Percentiles rank a stretch among this genome's conserved stretches.
phyloP scores from a whole-genome alignment of 768 basidiomycete genomes.

The Coprinopsis cinerea region DNA sequence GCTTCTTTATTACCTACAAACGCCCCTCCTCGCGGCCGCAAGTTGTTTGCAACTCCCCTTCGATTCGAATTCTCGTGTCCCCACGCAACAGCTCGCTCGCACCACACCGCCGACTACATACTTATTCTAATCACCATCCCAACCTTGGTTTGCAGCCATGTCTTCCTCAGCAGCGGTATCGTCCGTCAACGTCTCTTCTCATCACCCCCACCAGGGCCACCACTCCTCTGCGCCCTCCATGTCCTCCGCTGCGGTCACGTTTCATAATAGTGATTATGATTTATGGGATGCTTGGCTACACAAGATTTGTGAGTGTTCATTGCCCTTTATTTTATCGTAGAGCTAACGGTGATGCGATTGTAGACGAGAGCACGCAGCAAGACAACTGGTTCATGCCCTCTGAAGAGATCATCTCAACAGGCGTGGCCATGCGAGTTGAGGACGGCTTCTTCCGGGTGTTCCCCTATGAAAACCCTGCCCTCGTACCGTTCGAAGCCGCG shows the following conservation, averaged over 20 bases:
- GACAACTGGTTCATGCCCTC: constrained; percentile 82
- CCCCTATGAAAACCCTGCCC: constrained; percentile 71
- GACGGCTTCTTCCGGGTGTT: constrained; percentile 70
- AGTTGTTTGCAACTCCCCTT: too few relatives aligned
- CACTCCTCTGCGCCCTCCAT: not conserved
- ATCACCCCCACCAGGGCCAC: not conserved
- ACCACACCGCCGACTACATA: constrained; percentile 7
- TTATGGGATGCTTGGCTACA: constrained; percentile 75
- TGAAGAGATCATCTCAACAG: constrained; percentile 63
- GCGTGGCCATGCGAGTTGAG: constrained; percentile 67
- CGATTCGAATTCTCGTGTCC: too few relatives aligned
- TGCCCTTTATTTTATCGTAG: not conserved
- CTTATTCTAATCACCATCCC: constrained; percentile 7
- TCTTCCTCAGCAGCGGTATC: constrained; percentile 9
- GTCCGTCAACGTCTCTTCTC: constrained; percentile 1
- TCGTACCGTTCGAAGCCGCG: constrained; percentile 76
- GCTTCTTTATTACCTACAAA: constrained; percentile 8
- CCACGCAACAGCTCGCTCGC: not conserved
- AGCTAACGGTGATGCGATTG: constrained; percentile 9
- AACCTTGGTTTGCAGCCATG: not conserved
- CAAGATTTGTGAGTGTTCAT: constrained; percentile 49
- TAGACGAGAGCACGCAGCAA: constrained; percentile 52
- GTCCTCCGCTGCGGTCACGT: constrained; percentile 28
- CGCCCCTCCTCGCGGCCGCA: too few relatives aligned
- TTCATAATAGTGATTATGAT: constrained; percentile 65